phyloP scores from a whole-genome alignment of 257 asterid genomes.

The Jacaranda mimosifolia region DNA sequence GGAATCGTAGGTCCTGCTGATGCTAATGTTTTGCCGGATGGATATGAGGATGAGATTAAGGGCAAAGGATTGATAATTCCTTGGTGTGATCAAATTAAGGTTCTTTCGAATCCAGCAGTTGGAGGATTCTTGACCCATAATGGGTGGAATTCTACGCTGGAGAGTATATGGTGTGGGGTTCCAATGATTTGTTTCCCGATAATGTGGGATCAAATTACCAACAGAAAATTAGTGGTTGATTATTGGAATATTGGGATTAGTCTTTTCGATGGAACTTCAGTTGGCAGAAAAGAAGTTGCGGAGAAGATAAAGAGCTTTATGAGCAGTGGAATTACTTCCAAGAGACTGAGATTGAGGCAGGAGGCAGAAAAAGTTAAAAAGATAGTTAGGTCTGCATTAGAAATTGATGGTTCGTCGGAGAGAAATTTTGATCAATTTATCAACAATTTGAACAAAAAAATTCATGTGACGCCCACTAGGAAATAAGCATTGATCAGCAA shows the following conservation, averaged over 20 bases:
- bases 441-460: slow-evolving; percentile 36
- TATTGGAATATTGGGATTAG: slow-evolving; percentile 49
- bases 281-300: slow-evolving; percentile 32
- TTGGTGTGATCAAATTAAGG: slow-evolving; percentile 61
- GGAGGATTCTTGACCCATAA: slow-evolving; percentile 53
- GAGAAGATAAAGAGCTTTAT: slow-evolving; percentile 29
- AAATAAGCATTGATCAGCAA: too few relatives aligned
- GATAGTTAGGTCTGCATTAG: slow-evolving; percentile 25
- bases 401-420: slow-evolving; percentile 43
- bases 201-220: slow-evolving; percentile 42
- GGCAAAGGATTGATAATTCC: slow-evolving; percentile 53
- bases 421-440: slow-evolving; percentile 41
- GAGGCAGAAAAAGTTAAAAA: background rate
- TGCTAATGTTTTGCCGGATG: slow-evolving; percentile 39
- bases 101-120: slow-evolving; percentile 48
- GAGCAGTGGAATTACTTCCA: slow-evolving; percentile 18
- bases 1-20: background rate
- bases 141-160: slow-evolving; percentile 53
- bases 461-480: background rate
- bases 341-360: slow-evolving; percentile 38
- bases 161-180: slow-evolving; percentile 49
- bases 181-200: slow-evolving; percentile 51
- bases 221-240: slow-evolving; percentile 48
- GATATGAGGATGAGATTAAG: slow-evolving; percentile 32
- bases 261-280: slow-evolving; percentile 31